Base-by-base conservation (phyloP, 139 green algal genomes). In the Chlorella sp. region DNA sequence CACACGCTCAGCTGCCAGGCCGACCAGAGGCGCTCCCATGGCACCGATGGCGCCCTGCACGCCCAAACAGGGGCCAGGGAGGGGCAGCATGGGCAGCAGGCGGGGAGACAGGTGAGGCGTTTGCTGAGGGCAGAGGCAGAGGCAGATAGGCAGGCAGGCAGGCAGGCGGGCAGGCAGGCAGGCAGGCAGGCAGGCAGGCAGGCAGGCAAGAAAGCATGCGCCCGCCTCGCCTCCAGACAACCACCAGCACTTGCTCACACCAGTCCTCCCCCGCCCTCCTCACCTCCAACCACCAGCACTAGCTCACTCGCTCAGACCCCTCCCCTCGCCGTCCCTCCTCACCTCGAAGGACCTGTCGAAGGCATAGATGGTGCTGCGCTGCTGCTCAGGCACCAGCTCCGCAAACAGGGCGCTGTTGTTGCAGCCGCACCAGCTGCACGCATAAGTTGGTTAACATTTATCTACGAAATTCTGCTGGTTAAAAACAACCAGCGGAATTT, bases 361-460 rank as follows among this genome's bases (percentile, higher is more conserved):
- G 1, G 96, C 96, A 81, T 97, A 98, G 19, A 98, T 94, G 39
- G 91, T 94, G 18, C 73, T 93, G 61, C 96, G 91, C 87, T 96
- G 86, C 75, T 95, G 76, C 80, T 96, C 94, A 19, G 96, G 96
- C 39, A 98, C 96, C 37, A 98, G 94, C 78, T 98, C 96, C 12
- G 96, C 93, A 85, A 98, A 98, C 64, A 98, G 96, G 26, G 96
- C 96, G 32, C 84, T 94, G 92, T 98, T 98, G 90, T 95, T 96
- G 61, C 88, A 92, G 12, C 94, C 95, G 32, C 90, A 95, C 93
- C 93, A 95, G 88, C 88, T 90, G 34, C 86, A 61, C 61, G 36
- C 32, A 37, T 37, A n/a, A 39, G n/a, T n/a, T n/a, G n/a, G n/a
- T n/a, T n/a, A n/a, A n/a, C n/a, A n/a, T n/a, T n/a, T n/a, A n/a